phyloP scores from a whole-genome alignment of 2,329 filamentous ascomycete genomes.

The Bipolaris bicolor region DNA sequence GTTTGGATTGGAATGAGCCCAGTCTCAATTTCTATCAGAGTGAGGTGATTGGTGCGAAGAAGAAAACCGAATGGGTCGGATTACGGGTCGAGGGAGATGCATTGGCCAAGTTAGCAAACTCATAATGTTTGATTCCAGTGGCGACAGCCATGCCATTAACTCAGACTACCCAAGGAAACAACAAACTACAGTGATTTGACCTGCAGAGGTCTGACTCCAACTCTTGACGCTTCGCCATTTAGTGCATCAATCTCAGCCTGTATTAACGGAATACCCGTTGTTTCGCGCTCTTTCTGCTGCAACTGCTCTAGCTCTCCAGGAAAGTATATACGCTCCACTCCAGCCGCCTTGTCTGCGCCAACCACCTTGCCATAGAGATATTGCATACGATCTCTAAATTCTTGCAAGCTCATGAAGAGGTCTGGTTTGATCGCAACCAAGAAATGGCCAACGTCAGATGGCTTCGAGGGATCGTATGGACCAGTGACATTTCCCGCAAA shows the following conservation, averaged over 20 bases:
- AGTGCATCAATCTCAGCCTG: conserved; percentile 55
- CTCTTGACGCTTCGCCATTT: conserved; percentile 56
- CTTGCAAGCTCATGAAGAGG: conserved; percentile 72
- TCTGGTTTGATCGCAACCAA: conserved; percentile 70
- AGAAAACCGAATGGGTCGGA: conserved; percentile 74
- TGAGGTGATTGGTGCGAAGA: conserved; percentile 64
- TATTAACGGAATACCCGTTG: conserved; percentile 57
- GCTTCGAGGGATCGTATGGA: conserved; percentile 73
- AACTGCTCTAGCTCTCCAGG: conserved; percentile 50
- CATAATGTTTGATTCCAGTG: background rate
- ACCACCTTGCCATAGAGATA: conserved; percentile 62
- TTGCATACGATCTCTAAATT: conserved; percentile 70
- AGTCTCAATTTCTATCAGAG: conserved; percentile 80
- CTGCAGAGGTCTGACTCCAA: conserved; percentile 37
- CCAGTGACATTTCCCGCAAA: conserved; percentile 79
- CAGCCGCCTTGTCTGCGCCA: conserved; percentile 58
- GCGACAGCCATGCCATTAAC: background rate
- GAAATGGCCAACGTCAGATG: conserved; percentile 76
- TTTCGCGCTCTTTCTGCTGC: conserved; percentile 36
- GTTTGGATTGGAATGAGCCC: conserved; percentile 91
- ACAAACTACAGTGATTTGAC: background rate
- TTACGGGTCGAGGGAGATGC: conserved; percentile 75
- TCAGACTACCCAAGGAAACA: background rate
- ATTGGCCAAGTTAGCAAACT: conserved; percentile 62
- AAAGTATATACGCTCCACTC: conserved; percentile 63